Base-by-base conservation (phyloP, 306 rosid species). In the Malus asiatica region DNA sequence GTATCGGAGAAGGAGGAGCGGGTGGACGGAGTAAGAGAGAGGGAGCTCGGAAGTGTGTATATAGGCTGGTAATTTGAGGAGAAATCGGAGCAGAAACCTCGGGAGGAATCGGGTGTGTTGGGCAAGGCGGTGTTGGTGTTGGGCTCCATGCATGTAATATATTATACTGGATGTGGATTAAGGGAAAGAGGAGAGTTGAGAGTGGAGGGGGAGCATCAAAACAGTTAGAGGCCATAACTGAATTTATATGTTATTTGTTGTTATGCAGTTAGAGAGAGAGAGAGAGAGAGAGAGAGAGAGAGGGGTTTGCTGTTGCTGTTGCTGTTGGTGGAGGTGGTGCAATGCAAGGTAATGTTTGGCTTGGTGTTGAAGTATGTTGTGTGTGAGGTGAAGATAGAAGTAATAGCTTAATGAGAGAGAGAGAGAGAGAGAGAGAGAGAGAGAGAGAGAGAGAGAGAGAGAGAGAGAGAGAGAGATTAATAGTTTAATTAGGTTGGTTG, bases 21-120 rank as follows among this genome's bases (percentile, higher is more conserved):
- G 13, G 87, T 83, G 38, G 91, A 87, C 0, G 91, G 89, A 44
- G 87, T 85, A 29, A 77, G 68, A 12, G 88, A 87, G 46, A 72
- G 78, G 35, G 88, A 71, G 42, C 71, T 63, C 11, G 87, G 83
- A 13, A 83, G 77, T 4, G 82, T 72, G 55, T 78, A 80, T 52
- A 69, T 77, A 42, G 87, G 84, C 59, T 71, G 89, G 84, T 80
- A 80, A 69, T 80, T 69, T 1, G 85, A 76, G 66, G 70, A 85
- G 68, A 80, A 84, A 68, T 82, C 74, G 4, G 75, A 40, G n/a
- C 81, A 72, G 68, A 86, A 82, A 76, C 77, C 75, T 11, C 78
- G 67, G 6, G 68, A 32, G 9, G 78, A 48, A 8, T 80, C 80
- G 1, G 67, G 72, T 6, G 73, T 32, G 16, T 44, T 53, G 74